Percentiles rank a stretch among this genome's conserved stretches.
These are phyloP conservation scores for Microcyclospora tardicrescens DNA, from an alignment of 2,329 filamentous ascomycete genomes.

Conservation along the genomic window DNA sequence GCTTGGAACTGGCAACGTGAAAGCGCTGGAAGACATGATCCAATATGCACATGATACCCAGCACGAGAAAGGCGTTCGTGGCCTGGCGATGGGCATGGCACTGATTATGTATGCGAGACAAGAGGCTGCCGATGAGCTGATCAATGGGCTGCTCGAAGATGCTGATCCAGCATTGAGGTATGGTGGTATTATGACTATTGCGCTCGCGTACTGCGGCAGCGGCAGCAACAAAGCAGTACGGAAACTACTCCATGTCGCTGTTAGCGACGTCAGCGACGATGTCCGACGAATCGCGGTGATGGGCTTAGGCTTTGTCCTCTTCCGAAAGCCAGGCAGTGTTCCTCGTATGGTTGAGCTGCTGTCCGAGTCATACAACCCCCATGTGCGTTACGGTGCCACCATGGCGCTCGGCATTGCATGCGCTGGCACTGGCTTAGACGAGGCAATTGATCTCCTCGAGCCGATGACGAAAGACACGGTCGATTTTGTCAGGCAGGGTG, in stretches of 20 bases:
- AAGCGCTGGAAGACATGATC: conserved; percentile 91
- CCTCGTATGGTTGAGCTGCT: conserved; percentile 97
- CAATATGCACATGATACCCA: conserved; percentile 95
- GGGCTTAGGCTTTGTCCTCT: conserved; percentile 95
- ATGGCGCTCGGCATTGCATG: conserved; percentile 98
- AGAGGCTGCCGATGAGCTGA: conserved; percentile 86
- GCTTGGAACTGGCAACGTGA: conserved; percentile 93
- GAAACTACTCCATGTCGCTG: conserved; percentile 86
- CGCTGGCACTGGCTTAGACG: conserved; percentile 86
- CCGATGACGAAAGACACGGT: conserved; percentile 99
- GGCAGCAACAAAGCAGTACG: conserved; percentile 98
- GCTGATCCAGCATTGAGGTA: conserved; percentile 89
- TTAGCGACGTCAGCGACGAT: conserved; percentile 96
- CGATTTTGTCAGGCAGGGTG: conserved; percentile 94
- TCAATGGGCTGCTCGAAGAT: conserved; percentile 84
- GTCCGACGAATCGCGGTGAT: conserved; percentile 92
- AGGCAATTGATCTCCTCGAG: conserved; percentile 91
- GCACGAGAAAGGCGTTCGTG: conserved; percentile 97
- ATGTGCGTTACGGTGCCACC: conserved; percentile 92
- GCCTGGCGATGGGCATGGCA: conserved; percentile 90
- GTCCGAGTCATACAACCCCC: conserved; percentile 96
- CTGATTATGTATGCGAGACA: conserved; percentile 96
- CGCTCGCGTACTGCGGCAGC: conserved; percentile 90
- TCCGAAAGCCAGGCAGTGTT: conserved; percentile 92
- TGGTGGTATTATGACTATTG: conserved; percentile 97